Percentiles rank a stretch among this genome's conserved stretches.
phyloP scores from a whole-genome alignment of 805 yeast species.

The Candida insectorum region DNA sequence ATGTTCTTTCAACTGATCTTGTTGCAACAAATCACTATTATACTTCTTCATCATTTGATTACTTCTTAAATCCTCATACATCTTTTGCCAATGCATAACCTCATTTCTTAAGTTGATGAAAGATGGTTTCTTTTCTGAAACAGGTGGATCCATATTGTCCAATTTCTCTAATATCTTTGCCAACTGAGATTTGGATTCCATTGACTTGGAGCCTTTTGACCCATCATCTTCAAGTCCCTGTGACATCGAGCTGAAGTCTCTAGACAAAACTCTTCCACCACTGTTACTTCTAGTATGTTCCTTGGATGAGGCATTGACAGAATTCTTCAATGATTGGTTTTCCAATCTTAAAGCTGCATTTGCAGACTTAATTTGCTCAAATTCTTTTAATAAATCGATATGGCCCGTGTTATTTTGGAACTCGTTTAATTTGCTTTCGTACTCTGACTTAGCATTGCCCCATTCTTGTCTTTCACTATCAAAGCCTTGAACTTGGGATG shows the following conservation, averaged over 20 bases:
- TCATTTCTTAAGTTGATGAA: slow-evolving; percentile 21
- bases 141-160: slow-evolving; percentile 19
- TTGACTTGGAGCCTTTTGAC: slow-evolving; percentile 1
- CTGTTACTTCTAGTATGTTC: slow-evolving; percentile 11
- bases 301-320: slow-evolving; percentile 9
- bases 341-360: slow-evolving; percentile 36
- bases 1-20: slow-evolving; percentile 25
- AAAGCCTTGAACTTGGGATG: slow-evolving; percentile 3
- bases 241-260: slow-evolving; percentile 6
- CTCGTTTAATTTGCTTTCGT: slow-evolving; percentile 4
- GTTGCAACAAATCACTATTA: slow-evolving; percentile 15
- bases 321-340: slow-evolving; percentile 32
- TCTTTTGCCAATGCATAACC: slow-evolving; percentile 48
- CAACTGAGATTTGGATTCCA: slow-evolving; percentile 13
- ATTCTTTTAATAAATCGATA: slow-evolving; percentile 17
- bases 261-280: slow-evolving; percentile 7
- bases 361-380: slow-evolving; percentile 25
- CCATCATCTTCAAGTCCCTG: slow-evolving; percentile 3
- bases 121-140: slow-evolving; percentile 7
- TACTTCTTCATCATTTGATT: slow-evolving; percentile 20
- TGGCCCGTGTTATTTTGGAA: slow-evolving; percentile 6
- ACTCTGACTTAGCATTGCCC: slow-evolving; percentile 4
- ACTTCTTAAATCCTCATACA: slow-evolving; percentile 47
- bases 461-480: slow-evolving; percentile 6
- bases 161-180: slow-evolving; percentile 24